Evolutionary conservation across 2,329 filamentous ascomycete genomes (phyloP).

Genomic region (Clonostachys chloroleuca): DNA sequence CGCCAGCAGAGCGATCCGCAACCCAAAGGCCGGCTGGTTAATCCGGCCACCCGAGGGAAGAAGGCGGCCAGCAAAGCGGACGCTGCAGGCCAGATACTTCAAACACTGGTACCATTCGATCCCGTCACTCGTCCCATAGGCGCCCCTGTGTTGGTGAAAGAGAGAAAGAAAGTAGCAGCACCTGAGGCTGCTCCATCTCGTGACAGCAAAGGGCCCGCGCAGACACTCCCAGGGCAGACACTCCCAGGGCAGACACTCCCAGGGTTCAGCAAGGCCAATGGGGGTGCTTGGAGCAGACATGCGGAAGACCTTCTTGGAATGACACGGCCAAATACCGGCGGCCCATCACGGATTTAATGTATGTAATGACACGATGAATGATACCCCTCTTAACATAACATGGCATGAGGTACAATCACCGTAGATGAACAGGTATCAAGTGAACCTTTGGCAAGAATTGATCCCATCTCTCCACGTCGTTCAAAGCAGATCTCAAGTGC

Average conservation of each 20-base stretch:
- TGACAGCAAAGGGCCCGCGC: background rate
- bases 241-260: constrained; percentile 24
- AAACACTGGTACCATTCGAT: constrained; percentile 30
- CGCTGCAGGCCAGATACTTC: constrained; percentile 42
- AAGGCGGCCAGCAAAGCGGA: constrained; percentile 48
- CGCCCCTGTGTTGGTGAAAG: background rate
- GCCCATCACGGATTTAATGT: too few relatives aligned
- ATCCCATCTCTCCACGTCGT: too few relatives aligned
- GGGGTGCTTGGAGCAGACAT: constrained; percentile 66
- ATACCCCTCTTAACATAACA: too few relatives aligned
- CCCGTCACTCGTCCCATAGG: constrained; percentile 10
- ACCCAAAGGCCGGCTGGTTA: constrained; percentile 21
- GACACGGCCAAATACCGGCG: constrained; percentile 38
- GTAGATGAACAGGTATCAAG: too few relatives aligned
- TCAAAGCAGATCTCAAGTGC: too few relatives aligned
- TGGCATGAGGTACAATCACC: too few relatives aligned
- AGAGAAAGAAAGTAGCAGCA: background rate
- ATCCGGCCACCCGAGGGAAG: constrained; percentile 47
- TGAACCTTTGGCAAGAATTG: too few relatives aligned
- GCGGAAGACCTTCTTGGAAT: constrained; percentile 62
- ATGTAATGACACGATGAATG: too few relatives aligned
- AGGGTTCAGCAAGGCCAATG: constrained; percentile 43
- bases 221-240: constrained; percentile 28
- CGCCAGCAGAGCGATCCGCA: background rate
- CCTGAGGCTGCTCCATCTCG: background rate